Conservation (phyloP, 176 grass and related monocot genomes). For the Carex littledalei region DNA sequence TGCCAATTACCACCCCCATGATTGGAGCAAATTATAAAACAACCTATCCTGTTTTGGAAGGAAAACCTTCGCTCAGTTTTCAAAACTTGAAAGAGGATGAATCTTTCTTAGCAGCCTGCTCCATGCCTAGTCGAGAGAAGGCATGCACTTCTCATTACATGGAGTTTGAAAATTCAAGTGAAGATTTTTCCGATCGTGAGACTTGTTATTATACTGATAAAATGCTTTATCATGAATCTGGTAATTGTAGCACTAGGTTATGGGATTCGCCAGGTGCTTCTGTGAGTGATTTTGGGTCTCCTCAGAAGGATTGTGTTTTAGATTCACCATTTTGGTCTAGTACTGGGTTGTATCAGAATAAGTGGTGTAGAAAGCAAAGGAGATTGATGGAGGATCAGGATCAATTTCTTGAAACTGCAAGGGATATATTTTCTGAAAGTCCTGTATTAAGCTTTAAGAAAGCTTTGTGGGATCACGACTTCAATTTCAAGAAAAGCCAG, state of each 20-base stretch:
- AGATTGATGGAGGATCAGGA: constrained; percentile 10
- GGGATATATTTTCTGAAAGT: constrained; percentile 28
- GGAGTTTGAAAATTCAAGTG: constrained; percentile 37
- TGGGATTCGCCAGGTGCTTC: constrained; percentile 26
- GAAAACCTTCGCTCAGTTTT: constrained; percentile 27
- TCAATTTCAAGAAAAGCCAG: constrained; percentile 3
- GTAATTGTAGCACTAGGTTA: background rate
- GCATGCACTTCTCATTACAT: constrained; percentile 19
- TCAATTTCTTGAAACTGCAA: constrained; percentile 18
- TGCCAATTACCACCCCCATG: constrained; percentile 26
- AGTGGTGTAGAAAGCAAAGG: background rate
- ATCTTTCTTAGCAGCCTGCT: constrained; percentile 27
- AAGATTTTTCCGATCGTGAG: constrained; percentile 33
- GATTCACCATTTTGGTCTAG: constrained; percentile 23
- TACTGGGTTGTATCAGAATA: background rate
- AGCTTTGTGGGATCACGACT: constrained; percentile 26
- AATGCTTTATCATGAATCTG: constrained; percentile 26
- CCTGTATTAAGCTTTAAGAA: constrained; percentile 37
- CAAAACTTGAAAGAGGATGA: constrained; percentile 30
- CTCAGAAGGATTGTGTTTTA: constrained; percentile 21
- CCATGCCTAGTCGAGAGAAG: constrained; percentile 30
- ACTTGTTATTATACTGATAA: constrained; percentile 29
- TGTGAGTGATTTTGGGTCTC: constrained; percentile 25
- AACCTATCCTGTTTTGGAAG: background rate
- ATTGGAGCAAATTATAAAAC: constrained; percentile 14